These are phyloP conservation scores for Leptoxyphium fumago DNA, from an alignment of 2,329 filamentous ascomycete genomes.

Conservation along the genomic window DNA sequence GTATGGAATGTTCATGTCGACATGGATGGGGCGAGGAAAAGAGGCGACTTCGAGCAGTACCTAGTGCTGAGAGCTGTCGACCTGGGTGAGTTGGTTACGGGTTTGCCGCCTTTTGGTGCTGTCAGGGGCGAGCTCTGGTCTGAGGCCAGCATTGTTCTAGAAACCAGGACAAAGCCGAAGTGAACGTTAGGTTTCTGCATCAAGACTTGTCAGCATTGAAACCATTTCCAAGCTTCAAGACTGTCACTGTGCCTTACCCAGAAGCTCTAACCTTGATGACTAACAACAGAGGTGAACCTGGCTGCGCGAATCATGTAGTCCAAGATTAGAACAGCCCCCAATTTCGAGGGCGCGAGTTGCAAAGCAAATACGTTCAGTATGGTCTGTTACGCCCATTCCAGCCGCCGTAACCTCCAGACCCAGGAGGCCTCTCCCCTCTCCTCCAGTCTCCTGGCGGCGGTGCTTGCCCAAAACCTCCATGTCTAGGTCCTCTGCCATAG, in stretches of 20 bases:
- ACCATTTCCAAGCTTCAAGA: too few relatives aligned
- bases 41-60: neutral
- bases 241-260: too few relatives aligned
- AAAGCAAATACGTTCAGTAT: slow-evolving; percentile 5
- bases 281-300: too few relatives aligned
- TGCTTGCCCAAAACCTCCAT: slow-evolving; percentile 9
- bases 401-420: slow-evolving; percentile 12
- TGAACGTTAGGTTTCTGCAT: too few relatives aligned
- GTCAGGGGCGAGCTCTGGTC: neutral
- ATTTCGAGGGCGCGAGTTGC: too few relatives aligned
- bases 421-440: slow-evolving; percentile 23
- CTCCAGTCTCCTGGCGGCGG: slow-evolving; percentile 24
- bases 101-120: neutral
- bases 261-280: too few relatives aligned
- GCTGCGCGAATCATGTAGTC: too few relatives aligned
- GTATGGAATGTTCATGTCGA: neutral
- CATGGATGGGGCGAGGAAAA: neutral
- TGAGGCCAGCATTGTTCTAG: neutral
- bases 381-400: slow-evolving; percentile 12
- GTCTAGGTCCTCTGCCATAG: slow-evolving; percentile 7
- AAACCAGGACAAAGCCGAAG: neutral
- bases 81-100: neutral
- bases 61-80: neutral
- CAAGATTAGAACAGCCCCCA: too few relatives aligned
- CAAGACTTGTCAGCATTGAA: too few relatives aligned